Conservation (phyloP, 768 basidiomycete species). For the Terana coerulea region DNA sequence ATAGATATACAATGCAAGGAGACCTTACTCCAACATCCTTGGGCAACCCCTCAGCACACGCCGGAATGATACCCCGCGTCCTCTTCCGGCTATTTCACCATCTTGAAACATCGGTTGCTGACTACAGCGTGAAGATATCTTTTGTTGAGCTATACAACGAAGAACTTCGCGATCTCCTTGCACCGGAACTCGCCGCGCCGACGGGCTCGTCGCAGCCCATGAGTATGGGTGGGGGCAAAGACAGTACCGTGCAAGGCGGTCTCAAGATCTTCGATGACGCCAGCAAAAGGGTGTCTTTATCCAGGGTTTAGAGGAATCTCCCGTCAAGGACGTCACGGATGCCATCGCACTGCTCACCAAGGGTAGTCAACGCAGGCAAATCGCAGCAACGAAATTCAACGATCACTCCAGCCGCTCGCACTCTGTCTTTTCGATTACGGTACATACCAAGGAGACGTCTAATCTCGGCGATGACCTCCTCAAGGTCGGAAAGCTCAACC, state of each 20-base stretch:
- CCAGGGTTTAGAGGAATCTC: constrained; percentile 89
- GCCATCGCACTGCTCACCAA: constrained; percentile 82
- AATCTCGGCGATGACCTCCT: constrained; percentile 81
- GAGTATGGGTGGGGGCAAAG: constrained; percentile 59
- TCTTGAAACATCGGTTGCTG: constrained; percentile 69
- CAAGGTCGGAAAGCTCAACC: constrained; percentile 91
- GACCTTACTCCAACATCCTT: constrained; percentile 79
- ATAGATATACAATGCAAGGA: constrained; percentile 95
- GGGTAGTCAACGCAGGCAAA: constrained; percentile 88
- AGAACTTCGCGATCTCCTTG: constrained; percentile 91
- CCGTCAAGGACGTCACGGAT: constrained; percentile 78
- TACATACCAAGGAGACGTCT: constrained; percentile 84
- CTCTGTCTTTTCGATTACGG: constrained; percentile 94
- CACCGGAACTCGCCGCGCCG: constrained; percentile 71
- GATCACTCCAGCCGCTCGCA: constrained; percentile 97
- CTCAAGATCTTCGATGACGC: constrained; percentile 94
- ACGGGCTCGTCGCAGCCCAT: constrained; percentile 70
- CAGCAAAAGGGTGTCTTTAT: constrained; percentile 88
- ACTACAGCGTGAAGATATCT: constrained; percentile 91
- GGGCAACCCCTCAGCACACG: constrained; percentile 83
- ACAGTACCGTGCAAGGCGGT: constrained; percentile 40
- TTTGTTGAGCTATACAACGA: constrained; percentile 98
- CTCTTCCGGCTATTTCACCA: constrained; percentile 89
- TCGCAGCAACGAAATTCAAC: constrained; percentile 96
- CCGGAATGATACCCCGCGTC: constrained; percentile 94